Conservation (phyloP, 2,329 filamentous ascomycete species). For the Aspergillus alliaceus region DNA sequence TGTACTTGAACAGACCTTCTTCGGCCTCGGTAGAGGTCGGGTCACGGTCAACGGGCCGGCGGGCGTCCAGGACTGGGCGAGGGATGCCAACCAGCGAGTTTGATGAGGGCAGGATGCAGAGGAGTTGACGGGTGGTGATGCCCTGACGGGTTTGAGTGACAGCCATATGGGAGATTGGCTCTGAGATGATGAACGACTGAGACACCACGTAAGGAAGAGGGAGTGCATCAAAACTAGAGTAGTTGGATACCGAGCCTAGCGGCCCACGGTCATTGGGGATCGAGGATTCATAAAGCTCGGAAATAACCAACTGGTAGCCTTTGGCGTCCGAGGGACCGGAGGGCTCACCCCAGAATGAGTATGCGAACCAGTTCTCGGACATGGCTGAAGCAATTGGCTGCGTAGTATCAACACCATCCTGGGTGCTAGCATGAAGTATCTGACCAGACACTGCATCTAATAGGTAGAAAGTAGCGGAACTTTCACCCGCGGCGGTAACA, state of each 20-base stretch:
- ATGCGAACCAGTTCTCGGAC: conserved; percentile 94
- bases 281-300: conserved; percentile 87
- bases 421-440: conserved; percentile 68
- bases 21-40: conserved; percentile 75
- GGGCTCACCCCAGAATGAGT: conserved; percentile 68
- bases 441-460: conserved; percentile 84
- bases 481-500: conserved; percentile 66
- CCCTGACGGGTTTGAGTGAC: conserved; percentile 91
- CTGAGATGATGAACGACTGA: conserved; percentile 77
- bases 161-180: conserved; percentile 74
- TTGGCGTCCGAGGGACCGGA: conserved; percentile 57
- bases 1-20: conserved; percentile 78
- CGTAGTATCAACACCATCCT: conserved; percentile 70
- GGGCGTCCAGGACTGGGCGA: conserved; percentile 75
- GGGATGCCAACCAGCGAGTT: conserved; percentile 79
- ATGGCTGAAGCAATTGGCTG: conserved; percentile 75
- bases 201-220: conserved; percentile 73
- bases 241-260: conserved; percentile 68
- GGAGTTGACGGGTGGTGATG: conserved; percentile 78
- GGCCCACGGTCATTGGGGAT: conserved; percentile 81
- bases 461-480: conserved; percentile 70
- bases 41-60: conserved; percentile 81
- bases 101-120: conserved; percentile 73
- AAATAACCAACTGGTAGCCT: conserved; percentile 81
- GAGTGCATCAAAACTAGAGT: conserved; percentile 69